Percentiles rank a stretch among this genome's conserved stretches.
Conservation (phyloP, 495 filamentous ascomycete species). For the Tricharina praecox region DNA sequence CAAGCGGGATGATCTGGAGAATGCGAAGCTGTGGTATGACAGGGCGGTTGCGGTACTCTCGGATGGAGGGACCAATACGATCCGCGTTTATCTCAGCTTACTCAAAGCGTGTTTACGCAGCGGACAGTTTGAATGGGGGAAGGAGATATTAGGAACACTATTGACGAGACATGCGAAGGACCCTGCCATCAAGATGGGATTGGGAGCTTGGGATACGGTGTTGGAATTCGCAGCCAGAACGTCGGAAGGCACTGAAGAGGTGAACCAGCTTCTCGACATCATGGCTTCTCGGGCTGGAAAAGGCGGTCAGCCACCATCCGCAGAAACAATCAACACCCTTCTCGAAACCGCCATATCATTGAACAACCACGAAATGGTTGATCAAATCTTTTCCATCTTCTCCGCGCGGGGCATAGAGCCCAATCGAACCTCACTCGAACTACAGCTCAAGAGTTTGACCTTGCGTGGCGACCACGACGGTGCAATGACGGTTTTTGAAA, state of each 20-base stretch:
- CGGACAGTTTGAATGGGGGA: slow-evolving; percentile 45
- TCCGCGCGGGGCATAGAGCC: slow-evolving; percentile 44
- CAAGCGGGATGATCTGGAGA: slow-evolving; percentile 32
- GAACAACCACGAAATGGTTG: not conserved
- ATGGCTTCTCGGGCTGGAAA: slow-evolving; percentile 37
- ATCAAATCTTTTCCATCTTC: slow-evolving; percentile 23
- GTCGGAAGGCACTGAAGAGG: slow-evolving; percentile 40
- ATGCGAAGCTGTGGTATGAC: slow-evolving; percentile 48
- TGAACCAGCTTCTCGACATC: slow-evolving; percentile 49
- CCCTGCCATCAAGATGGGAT: slow-evolving; percentile 15
- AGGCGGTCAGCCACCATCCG: slow-evolving; percentile 28
- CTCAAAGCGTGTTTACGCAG: slow-evolving; percentile 42
- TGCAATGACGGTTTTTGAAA: slow-evolving; percentile 44
- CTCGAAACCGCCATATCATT: slow-evolving; percentile 50
- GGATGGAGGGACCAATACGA: slow-evolving; percentile 7
- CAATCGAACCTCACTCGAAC: slow-evolving; percentile 46
- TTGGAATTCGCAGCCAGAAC: slow-evolving; percentile 57
- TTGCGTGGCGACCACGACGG: slow-evolving; percentile 50
- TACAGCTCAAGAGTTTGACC: slow-evolving; percentile 61
- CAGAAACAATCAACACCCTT: slow-evolving; percentile 36
- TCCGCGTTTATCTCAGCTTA: slow-evolving; percentile 20
- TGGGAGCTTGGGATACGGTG: slow-evolving; percentile 48
- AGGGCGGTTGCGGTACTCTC: slow-evolving; percentile 41
- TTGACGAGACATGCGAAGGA: not conserved
- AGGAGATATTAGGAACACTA: slow-evolving; percentile 43